These are phyloP conservation scores for Fomitopsis pulvina DNA, from an alignment of 768 basidiomycete genomes.

Conservation along the genomic window DNA sequence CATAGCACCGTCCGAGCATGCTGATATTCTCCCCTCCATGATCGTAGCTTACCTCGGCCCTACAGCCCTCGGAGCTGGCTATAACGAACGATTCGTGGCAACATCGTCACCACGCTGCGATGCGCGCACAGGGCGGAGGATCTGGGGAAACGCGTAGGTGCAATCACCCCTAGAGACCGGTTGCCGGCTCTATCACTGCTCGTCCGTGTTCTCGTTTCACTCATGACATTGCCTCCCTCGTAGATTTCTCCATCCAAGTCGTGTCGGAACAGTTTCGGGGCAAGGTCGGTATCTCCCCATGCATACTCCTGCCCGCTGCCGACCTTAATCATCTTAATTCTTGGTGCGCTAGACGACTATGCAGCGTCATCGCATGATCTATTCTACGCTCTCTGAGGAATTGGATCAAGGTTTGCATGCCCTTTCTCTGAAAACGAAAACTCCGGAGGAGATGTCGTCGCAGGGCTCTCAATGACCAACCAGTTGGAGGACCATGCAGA, in stretches of 20 bases:
- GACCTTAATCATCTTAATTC: not conserved
- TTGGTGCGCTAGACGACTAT: conserved; percentile 49
- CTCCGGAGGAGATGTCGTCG: conserved; percentile 41
- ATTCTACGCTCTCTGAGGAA: conserved; percentile 66
- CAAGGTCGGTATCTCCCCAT: conserved; percentile 42
- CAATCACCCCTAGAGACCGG: not conserved
- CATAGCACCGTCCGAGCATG: not conserved
- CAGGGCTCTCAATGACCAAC: not conserved
- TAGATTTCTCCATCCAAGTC: conserved; percentile 74
- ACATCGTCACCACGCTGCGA: conserved; percentile 79
- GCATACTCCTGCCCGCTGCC: not conserved
- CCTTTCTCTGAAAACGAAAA: conserved; percentile 69
- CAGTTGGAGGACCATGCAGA: no score
- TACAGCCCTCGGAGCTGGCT: conserved; percentile 55
- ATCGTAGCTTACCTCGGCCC: conserved; percentile 50
- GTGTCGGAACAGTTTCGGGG: conserved; percentile 69
- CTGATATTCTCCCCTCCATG: conserved; percentile 1
- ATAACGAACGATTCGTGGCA: conserved; percentile 81
- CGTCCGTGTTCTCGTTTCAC: no score
- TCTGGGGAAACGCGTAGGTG: conserved; percentile 79
- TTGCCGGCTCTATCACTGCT: not conserved
- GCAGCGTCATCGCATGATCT: conserved; percentile 78
- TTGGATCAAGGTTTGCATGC: conserved; percentile 69
- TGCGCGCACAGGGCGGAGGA: conserved; percentile 62
- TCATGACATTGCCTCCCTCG: not conserved